Evolutionary conservation across 1,284 basidiomycete genomes (phyloP), one percentile per base, ranked within the genome.

Genomic region (Leccinum variabile): DNA sequence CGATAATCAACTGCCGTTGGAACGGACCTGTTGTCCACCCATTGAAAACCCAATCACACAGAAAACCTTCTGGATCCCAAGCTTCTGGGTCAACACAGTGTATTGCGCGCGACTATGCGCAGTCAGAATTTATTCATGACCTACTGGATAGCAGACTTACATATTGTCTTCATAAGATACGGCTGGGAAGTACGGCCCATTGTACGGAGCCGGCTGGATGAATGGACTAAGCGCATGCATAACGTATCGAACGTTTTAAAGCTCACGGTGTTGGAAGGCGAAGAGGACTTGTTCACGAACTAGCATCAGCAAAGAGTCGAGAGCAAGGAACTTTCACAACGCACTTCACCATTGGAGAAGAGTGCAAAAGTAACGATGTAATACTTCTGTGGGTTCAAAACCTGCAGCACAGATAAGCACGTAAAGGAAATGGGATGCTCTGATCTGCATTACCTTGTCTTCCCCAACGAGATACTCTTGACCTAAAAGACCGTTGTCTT

Each of bases 141-240:
- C 9, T 3, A 39, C 25, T 41, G n/a, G 14, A 28, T 14, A 30
- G 25, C 33, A 16, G 16, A 60, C 81, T 75, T 61, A 84, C 84
- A 86, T 80, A 65, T 87, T 87, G 63, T 87, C 85, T 67, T 83
- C 81, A 66, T 87, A 87, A 39, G 80, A 79, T 3, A 82, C 73
- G 8, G 74, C 69, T 8, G 81, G 82, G 61, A 83, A 83, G 64
- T 79, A 80, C 9, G 79, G 79, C 0, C 82, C 82, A 57, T 81
- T 81, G 66, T 80, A 81, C 0, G 82, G 82, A 13, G 69, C 66
- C 18, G 80, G 77, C 81, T 82, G n/a, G 32, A 57, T 32, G 61
- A n/a, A 44, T 22, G 3, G 16, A 10, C 32, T 69, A 13, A 69
- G 49, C 2, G 37, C 28, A 41, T 25, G 18, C 33, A 50, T 25